These are phyloP conservation scores for Phragmites australis DNA, from an alignment of 176 grass and related monocot genomes.

Conservation along the genomic window DNA sequence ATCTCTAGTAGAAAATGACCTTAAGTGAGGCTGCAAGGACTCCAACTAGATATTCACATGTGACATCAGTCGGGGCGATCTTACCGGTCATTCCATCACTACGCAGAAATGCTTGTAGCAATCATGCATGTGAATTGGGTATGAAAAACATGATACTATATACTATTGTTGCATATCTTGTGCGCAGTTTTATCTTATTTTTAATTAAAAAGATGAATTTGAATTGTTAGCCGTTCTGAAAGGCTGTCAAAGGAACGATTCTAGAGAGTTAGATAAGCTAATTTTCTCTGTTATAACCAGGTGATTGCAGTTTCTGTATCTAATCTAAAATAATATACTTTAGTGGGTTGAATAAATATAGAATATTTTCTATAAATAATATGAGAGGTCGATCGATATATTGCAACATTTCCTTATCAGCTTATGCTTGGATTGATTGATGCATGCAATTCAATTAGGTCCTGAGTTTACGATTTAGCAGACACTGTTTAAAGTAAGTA, in stretches of 20 bases:
- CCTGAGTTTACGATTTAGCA: neutral
- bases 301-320: neutral
- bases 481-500: neutral
- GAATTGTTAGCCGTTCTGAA: neutral
- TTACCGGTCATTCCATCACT: neutral
- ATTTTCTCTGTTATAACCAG: neutral
- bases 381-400: neutral
- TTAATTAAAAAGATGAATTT: conserved; percentile 4
- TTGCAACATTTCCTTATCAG: neutral
- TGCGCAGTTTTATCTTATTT: neutral
- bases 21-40: neutral
- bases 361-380: neutral
- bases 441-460: neutral
- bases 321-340: conserved; percentile 14
- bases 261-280: neutral
- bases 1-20: neutral
- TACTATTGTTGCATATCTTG: neutral
- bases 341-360: neutral
- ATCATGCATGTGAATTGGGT: conserved; percentile 11
- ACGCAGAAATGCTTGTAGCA: conserved; percentile 1
- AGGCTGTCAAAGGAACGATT: neutral
- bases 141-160: neutral
- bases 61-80: neutral
- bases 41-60: conserved; percentile 11
- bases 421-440: neutral